A percentile compares a stretch with the other conserved stretches of the same genome.
Evolutionary conservation across 306 rosid species (phyloP).

Genomic region (Oemleria cerasiformis): DNA sequence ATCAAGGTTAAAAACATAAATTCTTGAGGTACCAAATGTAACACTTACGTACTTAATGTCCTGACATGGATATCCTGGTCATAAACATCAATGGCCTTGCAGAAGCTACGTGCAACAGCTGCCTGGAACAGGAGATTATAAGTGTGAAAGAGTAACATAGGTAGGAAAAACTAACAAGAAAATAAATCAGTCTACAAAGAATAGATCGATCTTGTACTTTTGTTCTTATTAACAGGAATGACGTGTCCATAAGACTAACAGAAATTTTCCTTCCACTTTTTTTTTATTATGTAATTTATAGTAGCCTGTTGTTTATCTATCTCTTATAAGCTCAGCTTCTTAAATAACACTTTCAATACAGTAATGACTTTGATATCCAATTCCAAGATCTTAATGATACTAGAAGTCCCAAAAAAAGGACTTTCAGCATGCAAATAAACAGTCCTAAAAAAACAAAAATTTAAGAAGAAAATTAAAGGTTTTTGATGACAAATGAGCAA

Average conservation of each 20-base stretch:
- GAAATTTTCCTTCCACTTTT: background rate
- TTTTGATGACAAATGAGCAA: background rate
- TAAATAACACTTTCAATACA: background rate
- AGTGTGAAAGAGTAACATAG: slow-evolving; percentile 18
- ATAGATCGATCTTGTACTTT: no score
- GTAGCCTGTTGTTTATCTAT: background rate
- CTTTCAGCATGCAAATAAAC: no score
- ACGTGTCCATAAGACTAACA: background rate
- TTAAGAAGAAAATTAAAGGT: slow-evolving; percentile 2
- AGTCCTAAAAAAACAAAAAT: background rate
- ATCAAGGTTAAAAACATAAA: background rate
- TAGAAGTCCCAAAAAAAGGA: background rate
- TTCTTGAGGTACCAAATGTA: slow-evolving; percentile 3
- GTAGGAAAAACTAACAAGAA: slow-evolving; percentile 6
- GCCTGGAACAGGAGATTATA: slow-evolving; percentile 48
- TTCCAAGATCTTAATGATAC: background rate
- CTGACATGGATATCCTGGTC: slow-evolving; percentile 86
- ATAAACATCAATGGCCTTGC: slow-evolving; percentile 73
- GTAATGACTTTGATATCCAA: background rate
- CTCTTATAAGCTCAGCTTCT: background rate
- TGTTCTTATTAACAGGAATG: background rate
- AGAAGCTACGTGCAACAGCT: slow-evolving; percentile 77
- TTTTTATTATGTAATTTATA: background rate
- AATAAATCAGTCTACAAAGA: no score
- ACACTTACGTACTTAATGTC: slow-evolving; percentile 71